Conservation (phyloP, 176 grass and related monocot species). For the Dendrocalamus sinicus region DNA sequence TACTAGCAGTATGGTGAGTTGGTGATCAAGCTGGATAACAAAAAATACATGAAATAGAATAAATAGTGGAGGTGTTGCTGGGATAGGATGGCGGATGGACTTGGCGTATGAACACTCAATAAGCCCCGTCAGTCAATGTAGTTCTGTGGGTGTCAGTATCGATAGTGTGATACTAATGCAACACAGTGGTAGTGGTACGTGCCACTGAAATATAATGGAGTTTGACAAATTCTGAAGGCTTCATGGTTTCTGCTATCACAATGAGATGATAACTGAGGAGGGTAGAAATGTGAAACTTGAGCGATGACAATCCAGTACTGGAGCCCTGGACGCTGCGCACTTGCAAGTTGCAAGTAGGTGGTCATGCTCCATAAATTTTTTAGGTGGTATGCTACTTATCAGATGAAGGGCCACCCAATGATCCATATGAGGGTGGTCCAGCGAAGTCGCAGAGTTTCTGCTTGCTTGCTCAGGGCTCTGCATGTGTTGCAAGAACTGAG, state of each 20-base stretch:
- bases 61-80: not conserved
- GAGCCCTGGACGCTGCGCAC: not conserved
- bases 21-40: not conserved
- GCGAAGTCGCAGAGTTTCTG: not conserved
- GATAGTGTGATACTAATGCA: not conserved
- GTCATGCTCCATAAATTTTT: constrained; percentile 11
- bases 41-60: not conserved
- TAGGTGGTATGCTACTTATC: constrained; percentile 20
- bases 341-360: not conserved
- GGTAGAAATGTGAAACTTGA: not conserved
- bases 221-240: not conserved
- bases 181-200: not conserved
- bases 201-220: not conserved
- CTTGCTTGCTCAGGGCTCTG: not conserved
- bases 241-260: not conserved
- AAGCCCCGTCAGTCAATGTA: constrained; percentile 6
- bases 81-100: not conserved
- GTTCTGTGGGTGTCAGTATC: not conserved
- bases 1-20: not conserved
- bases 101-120: not conserved
- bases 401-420: not conserved
- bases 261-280: not conserved
- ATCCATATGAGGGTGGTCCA: constrained; percentile 3
- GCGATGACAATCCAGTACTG: not conserved
- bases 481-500: not conserved